A percentile compares a stretch with the other conserved stretches of the same genome.
Conservation (phyloP, 352 stramenopile species). For the Pythium aquatile region DNA sequence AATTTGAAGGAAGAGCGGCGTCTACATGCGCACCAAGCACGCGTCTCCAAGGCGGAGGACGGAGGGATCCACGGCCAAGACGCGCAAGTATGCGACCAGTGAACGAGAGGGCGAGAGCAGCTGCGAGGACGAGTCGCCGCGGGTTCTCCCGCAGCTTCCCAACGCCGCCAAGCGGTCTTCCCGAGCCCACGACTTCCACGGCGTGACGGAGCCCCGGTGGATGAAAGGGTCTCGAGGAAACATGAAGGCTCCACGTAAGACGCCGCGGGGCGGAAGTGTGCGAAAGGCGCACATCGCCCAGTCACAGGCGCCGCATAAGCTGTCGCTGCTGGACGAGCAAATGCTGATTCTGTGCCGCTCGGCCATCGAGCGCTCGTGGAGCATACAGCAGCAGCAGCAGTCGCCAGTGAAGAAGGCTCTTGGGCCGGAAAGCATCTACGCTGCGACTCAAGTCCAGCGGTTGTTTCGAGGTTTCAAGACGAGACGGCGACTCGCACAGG, state of each 20-base stretch:
- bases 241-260: neutral
- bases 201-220: neutral
- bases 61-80: neutral
- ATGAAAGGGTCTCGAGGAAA: neutral
- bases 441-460: constrained; percentile 59
- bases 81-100: constrained; percentile 7
- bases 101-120: constrained; percentile 11
- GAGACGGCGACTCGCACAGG: constrained; percentile 32
- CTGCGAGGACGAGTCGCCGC: neutral
- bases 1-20: neutral
- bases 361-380: constrained; percentile 39
- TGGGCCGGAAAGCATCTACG: constrained; percentile 52
- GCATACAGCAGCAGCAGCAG: neutral
- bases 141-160: constrained; percentile 11
- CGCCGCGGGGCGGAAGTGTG: neutral
- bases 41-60: neutral
- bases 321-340: constrained; percentile 49
- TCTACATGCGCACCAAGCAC: constrained; percentile 7
- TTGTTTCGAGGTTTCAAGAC: constrained; percentile 37
- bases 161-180: neutral
- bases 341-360: constrained; percentile 67
- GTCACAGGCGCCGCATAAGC: neutral
- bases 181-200: neutral
- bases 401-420: constrained; percentile 12
- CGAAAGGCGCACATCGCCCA: neutral